Evolutionary conservation across 345 rosid genomes (phyloP).

Genomic region (Hibiscus trionum): DNA sequence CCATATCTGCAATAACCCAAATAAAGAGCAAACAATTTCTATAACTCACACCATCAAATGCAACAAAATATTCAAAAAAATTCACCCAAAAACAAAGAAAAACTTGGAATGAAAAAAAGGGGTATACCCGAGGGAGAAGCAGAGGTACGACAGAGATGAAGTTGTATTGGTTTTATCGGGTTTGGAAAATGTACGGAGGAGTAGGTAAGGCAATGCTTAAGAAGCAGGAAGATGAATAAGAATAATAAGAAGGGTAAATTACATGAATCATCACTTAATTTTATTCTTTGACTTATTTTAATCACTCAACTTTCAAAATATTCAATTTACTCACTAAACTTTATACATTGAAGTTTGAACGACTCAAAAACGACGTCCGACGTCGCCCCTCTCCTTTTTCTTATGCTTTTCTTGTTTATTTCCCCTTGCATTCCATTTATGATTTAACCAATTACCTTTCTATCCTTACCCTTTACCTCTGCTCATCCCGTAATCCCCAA

Average conservation of each 20-base stretch:
- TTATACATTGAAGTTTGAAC: too few relatives aligned
- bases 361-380: too few relatives aligned
- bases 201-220: background rate
- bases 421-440: too few relatives aligned
- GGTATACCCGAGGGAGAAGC: background rate
- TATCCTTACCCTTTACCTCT: background rate
- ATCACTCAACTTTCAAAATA: too few relatives aligned
- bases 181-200: background rate
- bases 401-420: too few relatives aligned
- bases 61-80: background rate
- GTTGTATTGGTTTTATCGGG: background rate
- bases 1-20: conserved; percentile 33
- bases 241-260: too few relatives aligned
- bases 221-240: background rate
- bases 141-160: background rate
- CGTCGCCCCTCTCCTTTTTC: too few relatives aligned
- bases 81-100: too few relatives aligned
- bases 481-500: background rate
- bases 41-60: background rate
- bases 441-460: too few relatives aligned
- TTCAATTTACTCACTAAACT: too few relatives aligned
- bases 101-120: background rate
- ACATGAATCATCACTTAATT: too few relatives aligned
- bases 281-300: too few relatives aligned
- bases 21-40: background rate